These are phyloP conservation scores for Podospora comata DNA, from an alignment of 495 filamentous ascomycete species.

Conservation along the genomic window DNA sequence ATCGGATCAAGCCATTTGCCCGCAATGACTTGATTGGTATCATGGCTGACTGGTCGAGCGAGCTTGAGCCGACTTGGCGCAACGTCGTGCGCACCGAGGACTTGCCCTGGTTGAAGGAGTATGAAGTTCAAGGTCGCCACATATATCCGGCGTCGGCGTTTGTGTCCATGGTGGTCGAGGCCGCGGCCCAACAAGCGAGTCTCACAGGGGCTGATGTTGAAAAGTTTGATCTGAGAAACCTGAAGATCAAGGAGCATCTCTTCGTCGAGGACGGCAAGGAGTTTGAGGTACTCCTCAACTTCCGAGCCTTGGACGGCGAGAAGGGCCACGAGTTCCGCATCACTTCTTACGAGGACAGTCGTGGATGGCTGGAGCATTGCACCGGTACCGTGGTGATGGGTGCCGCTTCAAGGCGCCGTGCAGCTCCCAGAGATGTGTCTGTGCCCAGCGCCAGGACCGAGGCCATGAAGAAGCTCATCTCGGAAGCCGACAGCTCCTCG, in stretches of 20 bases:
- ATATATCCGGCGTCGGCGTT: conserved; percentile 50
- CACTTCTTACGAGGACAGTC: conserved; percentile 30
- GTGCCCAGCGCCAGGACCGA: conserved; percentile 13
- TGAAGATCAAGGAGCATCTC: conserved; percentile 25
- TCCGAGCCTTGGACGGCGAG: conserved; percentile 23
- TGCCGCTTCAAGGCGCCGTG: conserved; percentile 24
- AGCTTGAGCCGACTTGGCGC: conserved; percentile 50
- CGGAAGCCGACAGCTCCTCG: conserved; percentile 19
- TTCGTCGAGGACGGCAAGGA: conserved; percentile 30
- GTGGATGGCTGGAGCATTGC: conserved; percentile 36
- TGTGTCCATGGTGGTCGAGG: conserved; percentile 49
- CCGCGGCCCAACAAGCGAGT: conserved; percentile 25
- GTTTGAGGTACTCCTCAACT: conserved; percentile 30
- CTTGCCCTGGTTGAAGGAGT: conserved; percentile 50
- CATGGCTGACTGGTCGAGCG: conserved; percentile 37
- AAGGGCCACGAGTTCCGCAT: conserved; percentile 38
- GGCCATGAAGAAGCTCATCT: not conserved
- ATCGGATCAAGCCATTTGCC: conserved; percentile 45
- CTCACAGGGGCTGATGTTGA: conserved; percentile 31
- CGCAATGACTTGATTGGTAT: conserved; percentile 51
- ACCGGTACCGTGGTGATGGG: conserved; percentile 38
- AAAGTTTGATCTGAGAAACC: conserved; percentile 24
- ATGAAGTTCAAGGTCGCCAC: conserved; percentile 37
- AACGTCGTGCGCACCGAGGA: conserved; percentile 44
- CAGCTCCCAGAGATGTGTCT: not conserved